Evolutionary conservation across 768 basidiomycete genomes (phyloP).

Genomic region (Russula olivacea): DNA sequence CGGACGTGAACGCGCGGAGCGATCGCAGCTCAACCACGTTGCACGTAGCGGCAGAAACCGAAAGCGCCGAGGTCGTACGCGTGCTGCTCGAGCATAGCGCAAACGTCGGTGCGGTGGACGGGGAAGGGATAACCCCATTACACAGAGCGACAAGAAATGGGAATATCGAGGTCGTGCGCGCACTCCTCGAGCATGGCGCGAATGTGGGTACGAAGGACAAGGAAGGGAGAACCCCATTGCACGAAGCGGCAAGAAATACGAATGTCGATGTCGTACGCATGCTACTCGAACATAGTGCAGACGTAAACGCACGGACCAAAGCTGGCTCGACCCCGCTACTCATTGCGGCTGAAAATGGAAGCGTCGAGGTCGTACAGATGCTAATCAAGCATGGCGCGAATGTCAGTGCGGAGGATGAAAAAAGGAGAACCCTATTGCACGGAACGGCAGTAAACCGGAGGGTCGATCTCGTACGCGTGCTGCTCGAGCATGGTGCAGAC

Average conservation of each 20-base stretch:
- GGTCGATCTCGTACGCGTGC: not conserved
- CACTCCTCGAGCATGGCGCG: not conserved
- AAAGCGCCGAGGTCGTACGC: not conserved
- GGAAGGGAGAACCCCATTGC: not conserved
- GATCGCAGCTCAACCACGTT: not conserved
- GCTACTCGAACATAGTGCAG: not conserved
- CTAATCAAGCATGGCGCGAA: not conserved
- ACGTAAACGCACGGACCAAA: too few species aligned
- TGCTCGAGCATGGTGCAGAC: not conserved
- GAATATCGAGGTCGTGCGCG: not conserved
- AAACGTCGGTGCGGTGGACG: not conserved
- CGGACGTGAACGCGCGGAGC: not conserved
- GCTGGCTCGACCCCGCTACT: too few species aligned
- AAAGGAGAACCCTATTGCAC: not conserved
- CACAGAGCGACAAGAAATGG: not conserved
- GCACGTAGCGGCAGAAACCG: not conserved
- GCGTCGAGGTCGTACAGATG: not conserved
- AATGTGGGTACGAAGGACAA: not conserved
- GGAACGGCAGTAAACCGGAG: accelerated
- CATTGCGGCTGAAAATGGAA: too few species aligned
- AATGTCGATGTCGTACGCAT: not conserved
- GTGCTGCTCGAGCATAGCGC: not conserved
- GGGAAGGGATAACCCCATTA: not conserved
- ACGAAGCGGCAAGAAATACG: not conserved
- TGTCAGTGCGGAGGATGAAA: not conserved